phyloP scores from a whole-genome alignment of 2,329 filamentous ascomycete species.

The Penicillium decumbens region DNA sequence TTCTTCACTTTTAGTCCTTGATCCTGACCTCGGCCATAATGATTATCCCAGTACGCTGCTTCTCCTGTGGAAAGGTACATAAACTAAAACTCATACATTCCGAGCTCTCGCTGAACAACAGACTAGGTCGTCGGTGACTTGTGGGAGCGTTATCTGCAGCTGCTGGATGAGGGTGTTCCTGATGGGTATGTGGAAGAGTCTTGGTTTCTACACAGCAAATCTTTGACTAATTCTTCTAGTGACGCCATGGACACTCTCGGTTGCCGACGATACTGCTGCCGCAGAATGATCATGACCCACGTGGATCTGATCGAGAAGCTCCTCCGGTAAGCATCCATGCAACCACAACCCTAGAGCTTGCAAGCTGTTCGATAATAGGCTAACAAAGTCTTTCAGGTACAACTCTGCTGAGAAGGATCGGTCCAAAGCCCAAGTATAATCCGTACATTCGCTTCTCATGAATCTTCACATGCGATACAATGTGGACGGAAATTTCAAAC shows the following conservation, averaged over 20 bases:
- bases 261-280: slow-evolving; percentile 94
- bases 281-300: slow-evolving; percentile 99
- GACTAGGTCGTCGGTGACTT: slow-evolving; percentile 87
- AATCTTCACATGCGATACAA: not conserved
- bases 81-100: not conserved
- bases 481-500: not conserved
- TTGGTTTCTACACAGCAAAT: not conserved
- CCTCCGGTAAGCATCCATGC: slow-evolving; percentile 63
- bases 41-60: slow-evolving; percentile 98
- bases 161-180: slow-evolving; percentile 71
- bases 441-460: not conserved
- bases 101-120: slow-evolving; percentile 11
- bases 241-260: slow-evolving; percentile 95
- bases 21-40: slow-evolving; percentile 47
- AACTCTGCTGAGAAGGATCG: slow-evolving; percentile 32
- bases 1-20: not conserved
- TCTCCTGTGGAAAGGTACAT: slow-evolving; percentile 94
- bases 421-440: slow-evolving; percentile 24
- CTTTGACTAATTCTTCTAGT: slow-evolving; percentile 45
- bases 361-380: not conserved
- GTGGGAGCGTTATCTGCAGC: slow-evolving; percentile 89
- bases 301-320: slow-evolving; percentile 98
- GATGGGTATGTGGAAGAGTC: slow-evolving; percentile 60
- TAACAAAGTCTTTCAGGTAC: slow-evolving; percentile 20
- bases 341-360: not conserved